Percentiles rank a stretch among this genome's conserved stretches.
phyloP scores from a whole-genome alignment of 1,139 yeast genomes.

The Barnettozyma hawaiiensis region DNA sequence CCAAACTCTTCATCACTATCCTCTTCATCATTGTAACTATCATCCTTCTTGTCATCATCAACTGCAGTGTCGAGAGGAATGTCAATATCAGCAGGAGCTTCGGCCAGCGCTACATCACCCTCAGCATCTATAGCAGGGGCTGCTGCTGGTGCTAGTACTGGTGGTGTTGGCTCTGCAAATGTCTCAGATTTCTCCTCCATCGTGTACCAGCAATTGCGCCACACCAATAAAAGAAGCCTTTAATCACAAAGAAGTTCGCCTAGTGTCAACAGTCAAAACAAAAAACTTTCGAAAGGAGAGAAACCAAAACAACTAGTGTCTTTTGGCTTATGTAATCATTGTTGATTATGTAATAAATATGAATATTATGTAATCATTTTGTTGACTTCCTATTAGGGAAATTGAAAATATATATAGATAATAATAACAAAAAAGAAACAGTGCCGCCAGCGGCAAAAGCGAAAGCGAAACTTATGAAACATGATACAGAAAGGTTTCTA shows the following conservation, averaged over 20 bases:
- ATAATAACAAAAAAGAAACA: not conserved
- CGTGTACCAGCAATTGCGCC: not conserved
- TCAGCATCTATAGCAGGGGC: not conserved
- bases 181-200: not conserved
- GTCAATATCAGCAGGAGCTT: not conserved
- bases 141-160: too few relatives aligned
- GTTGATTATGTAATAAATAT: not conserved
- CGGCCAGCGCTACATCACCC: not conserved
- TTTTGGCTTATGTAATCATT: too few relatives aligned
- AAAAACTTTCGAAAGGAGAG: not conserved
- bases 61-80: not conserved
- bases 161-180: not conserved
- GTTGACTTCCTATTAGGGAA: not conserved
- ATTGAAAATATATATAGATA: not conserved
- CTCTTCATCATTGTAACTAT: constrained; percentile 1
- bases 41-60: constrained; percentile 2
- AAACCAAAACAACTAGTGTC: not conserved
- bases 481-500: too few relatives aligned
- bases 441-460: too few relatives aligned
- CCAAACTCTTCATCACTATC: not conserved
- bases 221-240: not conserved
- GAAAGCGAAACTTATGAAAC: too few relatives aligned
- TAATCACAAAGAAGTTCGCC: too few relatives aligned
- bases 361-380: not conserved
- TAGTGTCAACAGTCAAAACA: not conserved